Conservation (phyloP, 208 protist genomes). For the Crithidia mellificae region DNA sequence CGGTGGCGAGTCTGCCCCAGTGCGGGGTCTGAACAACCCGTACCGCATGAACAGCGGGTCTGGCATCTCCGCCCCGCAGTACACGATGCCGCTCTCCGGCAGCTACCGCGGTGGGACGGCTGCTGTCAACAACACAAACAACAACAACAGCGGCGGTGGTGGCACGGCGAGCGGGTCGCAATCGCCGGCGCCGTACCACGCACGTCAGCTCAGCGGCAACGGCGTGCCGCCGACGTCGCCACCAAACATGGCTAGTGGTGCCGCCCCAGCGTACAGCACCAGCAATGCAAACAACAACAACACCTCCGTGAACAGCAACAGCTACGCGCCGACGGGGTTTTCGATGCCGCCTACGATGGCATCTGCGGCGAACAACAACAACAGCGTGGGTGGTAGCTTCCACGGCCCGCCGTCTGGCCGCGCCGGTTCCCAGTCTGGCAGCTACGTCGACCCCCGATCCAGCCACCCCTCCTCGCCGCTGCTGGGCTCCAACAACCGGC, state of each 20-base stretch:
- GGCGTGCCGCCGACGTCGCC: conserved; percentile 1
- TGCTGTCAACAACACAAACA: no score
- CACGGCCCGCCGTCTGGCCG: neutral
- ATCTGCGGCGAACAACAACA: neutral
- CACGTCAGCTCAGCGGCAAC: conserved; percentile 10
- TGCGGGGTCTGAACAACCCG: conserved; percentile 27
- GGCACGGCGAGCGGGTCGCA: conserved; percentile 21
- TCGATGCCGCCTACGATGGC: conserved; percentile 27
- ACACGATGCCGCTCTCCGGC: conserved; percentile 14
- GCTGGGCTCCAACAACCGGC: neutral
- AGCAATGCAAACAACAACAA: conserved; percentile 5
- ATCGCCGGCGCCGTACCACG: conserved; percentile 9
- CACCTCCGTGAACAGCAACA: conserved; percentile 14
- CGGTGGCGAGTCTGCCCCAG: conserved; percentile 18
- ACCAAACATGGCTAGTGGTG: neutral
- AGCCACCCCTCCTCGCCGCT: conserved; percentile 17
- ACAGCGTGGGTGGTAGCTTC: conserved; percentile 1
- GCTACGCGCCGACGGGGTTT: conserved; percentile 49
- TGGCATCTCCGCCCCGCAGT: conserved; percentile 26
- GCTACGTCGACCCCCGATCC: conserved; percentile 18
- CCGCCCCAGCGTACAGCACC: neutral
- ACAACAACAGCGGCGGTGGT: neutral
- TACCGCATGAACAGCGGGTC: conserved; percentile 24
- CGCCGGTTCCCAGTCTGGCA: conserved; percentile 9
- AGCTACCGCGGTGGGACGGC: conserved; percentile 20